Base-by-base conservation (phyloP, 352 stramenopile species). In the Phytophthora fragariae region DNA sequence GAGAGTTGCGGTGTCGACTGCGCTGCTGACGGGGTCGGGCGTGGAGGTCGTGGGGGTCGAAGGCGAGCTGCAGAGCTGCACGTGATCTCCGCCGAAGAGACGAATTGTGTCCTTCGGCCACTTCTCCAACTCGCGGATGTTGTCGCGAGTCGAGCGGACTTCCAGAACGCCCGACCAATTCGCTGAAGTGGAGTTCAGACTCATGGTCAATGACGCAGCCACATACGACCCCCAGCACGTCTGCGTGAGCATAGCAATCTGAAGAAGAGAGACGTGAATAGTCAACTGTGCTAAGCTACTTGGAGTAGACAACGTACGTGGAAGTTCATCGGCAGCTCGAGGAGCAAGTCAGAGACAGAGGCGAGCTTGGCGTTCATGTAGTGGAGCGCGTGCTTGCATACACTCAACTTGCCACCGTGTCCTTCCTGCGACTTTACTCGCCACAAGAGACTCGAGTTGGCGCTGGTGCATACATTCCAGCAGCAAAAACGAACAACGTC, bases 201-300 rank as follows among this genome's bases (percentile, higher is more conserved):
- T 61, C 68, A 92, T 80, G 6, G 82, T 82, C n/a, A 92, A 37
- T 6, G 84, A 85, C 11, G 80, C 74, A 5, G 68, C 64, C 7
- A 93, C 66, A 46, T 79, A 83, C 15, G 84, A 82, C 5, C 83
- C 84, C 86, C 86, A 93, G 55, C 80, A 59, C 3, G 86, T 92
- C 66, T 92, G 85, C n/a, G 83, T 82, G 39, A 93, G 53, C 52
- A 88, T 80, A 29, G 76, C 80, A 33, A 90, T 78, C 86, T 92
- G 67, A 4, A 53, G n/a, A 55, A 59, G 14, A 10, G 49, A 17
- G 12, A 17, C 10, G 29, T 49, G 41, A 49, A 14, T 19, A n/a
- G 9, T 49, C 41, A 12, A n/a, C 41, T 17, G 2, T n/a, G 41
- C 14, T 31, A 5, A 5, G 15, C 5, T 10, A 49, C 7, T 47